Percentiles rank a stretch among this genome's conserved stretches.
Conservation (phyloP, 305 asterid species). For the Stenogyne calaminthoides region DNA sequence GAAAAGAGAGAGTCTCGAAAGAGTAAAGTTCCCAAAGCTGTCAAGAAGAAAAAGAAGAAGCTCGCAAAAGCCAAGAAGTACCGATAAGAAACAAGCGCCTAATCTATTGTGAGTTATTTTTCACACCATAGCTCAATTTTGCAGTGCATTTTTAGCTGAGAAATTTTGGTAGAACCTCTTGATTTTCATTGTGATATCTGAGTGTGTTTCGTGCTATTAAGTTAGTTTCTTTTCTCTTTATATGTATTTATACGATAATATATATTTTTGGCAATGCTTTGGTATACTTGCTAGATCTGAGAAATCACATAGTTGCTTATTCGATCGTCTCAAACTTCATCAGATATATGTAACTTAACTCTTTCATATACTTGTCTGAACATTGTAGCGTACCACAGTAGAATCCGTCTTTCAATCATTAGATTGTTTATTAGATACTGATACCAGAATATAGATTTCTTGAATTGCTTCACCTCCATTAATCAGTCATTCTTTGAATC, state of each 20-base stretch:
- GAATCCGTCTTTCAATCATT: too few species aligned
- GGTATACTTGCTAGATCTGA: too few species aligned
- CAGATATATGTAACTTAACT: too few species aligned
- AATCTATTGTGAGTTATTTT: neutral
- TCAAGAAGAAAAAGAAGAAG: slow-evolving; percentile 88
- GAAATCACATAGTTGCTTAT: too few species aligned
- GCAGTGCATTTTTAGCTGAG: neutral
- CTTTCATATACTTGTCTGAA: neutral
- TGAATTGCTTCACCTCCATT: too few species aligned
- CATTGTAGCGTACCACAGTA: too few species aligned
- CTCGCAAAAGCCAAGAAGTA: slow-evolving; percentile 83
- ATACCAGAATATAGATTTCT: too few species aligned
- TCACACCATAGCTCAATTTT: neutral
- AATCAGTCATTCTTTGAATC: too few species aligned
- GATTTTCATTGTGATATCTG: too few species aligned
- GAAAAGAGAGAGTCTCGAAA: slow-evolving; percentile 87
- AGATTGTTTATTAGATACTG: too few species aligned
- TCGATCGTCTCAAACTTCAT: too few species aligned
- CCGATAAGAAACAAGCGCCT: slow-evolving; percentile 35
- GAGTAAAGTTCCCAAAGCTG: slow-evolving; percentile 72
- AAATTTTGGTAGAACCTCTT: neutral
- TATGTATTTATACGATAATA: neutral
- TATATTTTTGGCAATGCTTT: too few species aligned
- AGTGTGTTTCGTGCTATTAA: neutral
- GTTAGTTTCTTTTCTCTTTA: neutral